Evolutionary conservation across 352 stramenopile genomes (phyloP).

Genomic region (Pythium aphanidermatum): DNA sequence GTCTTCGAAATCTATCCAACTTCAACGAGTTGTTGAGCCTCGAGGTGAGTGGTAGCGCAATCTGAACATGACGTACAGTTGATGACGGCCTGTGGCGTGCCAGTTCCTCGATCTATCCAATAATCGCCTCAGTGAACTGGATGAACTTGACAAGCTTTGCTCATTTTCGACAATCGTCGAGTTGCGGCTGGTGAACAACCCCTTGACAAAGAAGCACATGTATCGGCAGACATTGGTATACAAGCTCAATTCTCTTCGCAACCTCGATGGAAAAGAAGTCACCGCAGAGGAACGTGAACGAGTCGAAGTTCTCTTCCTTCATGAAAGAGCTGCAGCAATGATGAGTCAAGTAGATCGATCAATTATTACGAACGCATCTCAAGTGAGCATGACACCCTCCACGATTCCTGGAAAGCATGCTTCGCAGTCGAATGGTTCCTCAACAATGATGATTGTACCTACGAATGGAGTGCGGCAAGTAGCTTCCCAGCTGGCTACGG

Average conservation of each 20-base stretch:
- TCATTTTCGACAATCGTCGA: slow-evolving; percentile 54
- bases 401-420: slow-evolving; percentile 34
- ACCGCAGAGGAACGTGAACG: slow-evolving; percentile 71
- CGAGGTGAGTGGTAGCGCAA: slow-evolving; percentile 32
- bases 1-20: slow-evolving; percentile 57
- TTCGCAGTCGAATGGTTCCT: neutral
- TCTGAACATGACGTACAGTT: too few relatives aligned
- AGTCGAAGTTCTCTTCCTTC: slow-evolving; percentile 58
- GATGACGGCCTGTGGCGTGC: too few relatives aligned
- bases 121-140: slow-evolving; percentile 72
- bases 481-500: slow-evolving; percentile 24
- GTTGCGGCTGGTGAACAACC: slow-evolving; percentile 62
- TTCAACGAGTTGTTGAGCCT: slow-evolving; percentile 62
- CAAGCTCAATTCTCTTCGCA: slow-evolving; percentile 45
- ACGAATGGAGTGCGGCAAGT: slow-evolving; percentile 1
- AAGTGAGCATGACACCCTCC: slow-evolving; percentile 37
- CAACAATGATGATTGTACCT: slow-evolving; percentile 12
- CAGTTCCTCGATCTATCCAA: slow-evolving; percentile 69
- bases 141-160: slow-evolving; percentile 69
- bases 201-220: slow-evolving; percentile 75
- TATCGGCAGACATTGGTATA: slow-evolving; percentile 68
- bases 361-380: slow-evolving; percentile 1
- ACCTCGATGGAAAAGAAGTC: slow-evolving; percentile 65
- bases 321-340: slow-evolving; percentile 43
- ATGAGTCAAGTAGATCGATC: slow-evolving; percentile 6